A percentile compares a stretch with the other conserved stretches of the same genome.
phyloP scores from a whole-genome alignment of 2,329 filamentous ascomycete species.

The Aspergillus carbonarius region DNA sequence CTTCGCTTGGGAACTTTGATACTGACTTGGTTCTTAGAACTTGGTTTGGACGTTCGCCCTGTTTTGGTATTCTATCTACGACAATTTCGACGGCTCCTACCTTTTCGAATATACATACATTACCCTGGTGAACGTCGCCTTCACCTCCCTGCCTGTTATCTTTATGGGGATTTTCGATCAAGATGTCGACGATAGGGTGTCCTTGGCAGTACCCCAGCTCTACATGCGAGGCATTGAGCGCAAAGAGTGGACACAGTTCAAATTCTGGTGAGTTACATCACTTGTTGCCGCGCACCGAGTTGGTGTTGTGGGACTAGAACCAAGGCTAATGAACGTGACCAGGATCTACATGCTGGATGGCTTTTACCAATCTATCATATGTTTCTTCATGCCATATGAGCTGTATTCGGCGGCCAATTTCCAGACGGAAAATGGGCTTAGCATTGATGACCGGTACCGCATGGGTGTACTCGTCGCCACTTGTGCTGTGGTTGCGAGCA shows the following conservation, averaged over 20 bases:
- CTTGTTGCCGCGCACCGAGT: background rate
- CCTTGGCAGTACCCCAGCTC: slow-evolving; percentile 3
- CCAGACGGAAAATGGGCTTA: slow-evolving; percentile 3
- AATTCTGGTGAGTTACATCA: slow-evolving; percentile 1
- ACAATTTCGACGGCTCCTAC: slow-evolving; percentile 5
- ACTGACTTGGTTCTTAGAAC: background rate
- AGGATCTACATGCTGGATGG: slow-evolving; percentile 6
- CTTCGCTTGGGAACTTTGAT: background rate
- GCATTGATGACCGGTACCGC: slow-evolving; percentile 2
- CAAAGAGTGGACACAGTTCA: slow-evolving; percentile 7
- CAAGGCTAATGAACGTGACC: background rate
- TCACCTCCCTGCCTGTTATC: slow-evolving; percentile 2
- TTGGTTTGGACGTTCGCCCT: slow-evolving; percentile 6
- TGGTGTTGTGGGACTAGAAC: background rate
- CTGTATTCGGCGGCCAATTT: slow-evolving; percentile 2
- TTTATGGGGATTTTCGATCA: slow-evolving; percentile 7
- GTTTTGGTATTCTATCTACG: slow-evolving; percentile 8
- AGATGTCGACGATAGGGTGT: slow-evolving; percentile 5
- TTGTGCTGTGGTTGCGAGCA: slow-evolving; percentile 3
- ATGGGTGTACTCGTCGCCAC: slow-evolving; percentile 4
- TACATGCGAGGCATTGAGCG: slow-evolving; percentile 8
- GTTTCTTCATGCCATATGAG: slow-evolving; percentile 7
- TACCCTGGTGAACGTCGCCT: slow-evolving; percentile 5
- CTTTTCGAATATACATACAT: slow-evolving; percentile 6
- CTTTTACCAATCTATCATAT: slow-evolving; percentile 4